phyloP scores from a whole-genome alignment of 2,329 filamentous ascomycete species.

The Dactylellina sp. region DNA sequence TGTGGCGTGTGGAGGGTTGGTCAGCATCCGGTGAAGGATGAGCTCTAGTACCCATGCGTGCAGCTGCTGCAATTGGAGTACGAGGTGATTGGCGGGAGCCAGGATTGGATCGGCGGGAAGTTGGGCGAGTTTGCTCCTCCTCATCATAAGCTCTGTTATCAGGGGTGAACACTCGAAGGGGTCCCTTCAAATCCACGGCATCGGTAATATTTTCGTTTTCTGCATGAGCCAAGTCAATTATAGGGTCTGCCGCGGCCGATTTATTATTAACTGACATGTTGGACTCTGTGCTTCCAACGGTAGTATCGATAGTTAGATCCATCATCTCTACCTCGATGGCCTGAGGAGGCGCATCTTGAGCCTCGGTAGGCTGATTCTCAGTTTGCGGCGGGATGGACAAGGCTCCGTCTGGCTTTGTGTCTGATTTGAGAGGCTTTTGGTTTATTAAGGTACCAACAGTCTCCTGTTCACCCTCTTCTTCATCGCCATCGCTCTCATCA shows the following conservation, averaged over 20 bases:
- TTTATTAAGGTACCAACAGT: constrained; percentile 10
- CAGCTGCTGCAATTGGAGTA: constrained; percentile 25
- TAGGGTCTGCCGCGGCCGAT: constrained; percentile 2
- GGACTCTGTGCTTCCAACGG: background rate
- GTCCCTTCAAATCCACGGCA: constrained; percentile 6
- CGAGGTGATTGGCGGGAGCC: constrained; percentile 37
- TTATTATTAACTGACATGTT: background rate
- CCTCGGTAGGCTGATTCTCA: background rate
- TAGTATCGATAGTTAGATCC: constrained; percentile 28
- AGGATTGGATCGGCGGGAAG: constrained; percentile 45
- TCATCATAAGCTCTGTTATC: constrained; percentile 22
- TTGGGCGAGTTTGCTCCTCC: constrained; percentile 33
- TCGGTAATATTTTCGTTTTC: constrained; percentile 28
- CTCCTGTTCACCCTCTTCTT: constrained; percentile 55
- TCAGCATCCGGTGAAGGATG: constrained; percentile 45
- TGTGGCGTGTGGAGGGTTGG: constrained; percentile 25
- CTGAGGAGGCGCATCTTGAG: background rate
- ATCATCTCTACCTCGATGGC: constrained; percentile 41
- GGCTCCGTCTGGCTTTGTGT: background rate
- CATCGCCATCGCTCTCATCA: constrained; percentile 54
- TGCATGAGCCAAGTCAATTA: constrained; percentile 17
- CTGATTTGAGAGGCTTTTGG: constrained; percentile 16
- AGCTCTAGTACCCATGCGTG: constrained; percentile 46
- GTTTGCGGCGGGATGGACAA: background rate
- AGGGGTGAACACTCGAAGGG: constrained; percentile 21